Base-by-base conservation (phyloP, 2,329 filamentous ascomycete genomes). In the Colletotrichum shisoi region DNA sequence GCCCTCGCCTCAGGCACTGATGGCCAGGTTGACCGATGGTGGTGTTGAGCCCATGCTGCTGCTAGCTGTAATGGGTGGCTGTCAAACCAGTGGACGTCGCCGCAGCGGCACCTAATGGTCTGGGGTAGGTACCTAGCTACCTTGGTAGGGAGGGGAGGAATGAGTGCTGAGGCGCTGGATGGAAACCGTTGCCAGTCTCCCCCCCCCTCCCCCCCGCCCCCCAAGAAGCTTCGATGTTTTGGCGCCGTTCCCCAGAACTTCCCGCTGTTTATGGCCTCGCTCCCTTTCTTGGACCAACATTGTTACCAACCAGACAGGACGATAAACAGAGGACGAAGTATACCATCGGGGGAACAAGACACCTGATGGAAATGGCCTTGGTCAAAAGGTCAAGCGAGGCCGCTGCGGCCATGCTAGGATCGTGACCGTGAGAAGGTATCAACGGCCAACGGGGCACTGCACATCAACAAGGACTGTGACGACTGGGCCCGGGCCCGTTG, bases 31-130 rank as follows among this genome's bases (percentile, higher is more conserved):
- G 44, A 45, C 21, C 57, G 63, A 27, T 46, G 57, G 49, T 46
- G 40, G 62, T 66, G 63, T 62, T 19, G 44, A 51, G 63, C n/a
- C 19, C 42, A 51, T 45, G 58, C 59, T 34, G 57, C 45, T 57
- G 27, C 52, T 31, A 15, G 19, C 15, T 46, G 45, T 63, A 45
- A 46, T 51, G 58, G 63, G 44, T 51, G 59, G 63, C 63, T 63
- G 63, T 66, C 63, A 66, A 45, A 45, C 37, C 34, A 51, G 39
- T 52, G 63, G 45, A 62, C n/a, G 59, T 59, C 51, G 51, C 58
- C 58, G 37, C 58, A 45, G 19, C 57, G 58, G 63, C 51, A 62
- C 51, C 63, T 52, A 62, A 63, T 57, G 51, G 52, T 37, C 58
- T 57, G 51, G 58, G n/a, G 45, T 45, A 62, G 21, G 31, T 34